A percentile compares a stretch with the other conserved stretches of the same genome.
Evolutionary conservation across 208 protist genomes (phyloP).

Genomic region (Crithidia bombi): DNA sequence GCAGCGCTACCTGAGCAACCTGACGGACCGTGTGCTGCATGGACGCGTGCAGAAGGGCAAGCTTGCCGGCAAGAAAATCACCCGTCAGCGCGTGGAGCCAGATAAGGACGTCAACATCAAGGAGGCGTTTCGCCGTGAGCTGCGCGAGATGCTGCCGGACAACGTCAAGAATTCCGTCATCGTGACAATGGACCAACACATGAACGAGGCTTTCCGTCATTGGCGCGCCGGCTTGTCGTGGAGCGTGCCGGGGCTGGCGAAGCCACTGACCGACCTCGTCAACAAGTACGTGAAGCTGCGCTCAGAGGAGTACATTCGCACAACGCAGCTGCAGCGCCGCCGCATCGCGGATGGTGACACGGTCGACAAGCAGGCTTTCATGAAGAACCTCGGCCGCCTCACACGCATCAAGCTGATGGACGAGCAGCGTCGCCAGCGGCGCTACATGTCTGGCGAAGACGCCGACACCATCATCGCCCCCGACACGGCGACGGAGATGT

Average conservation of each 20-base stretch:
- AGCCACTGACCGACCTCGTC: constrained; percentile 99
- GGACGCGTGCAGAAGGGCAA: constrained; percentile 96
- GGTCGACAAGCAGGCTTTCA: constrained; percentile 99
- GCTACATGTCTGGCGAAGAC: constrained; percentile 99
- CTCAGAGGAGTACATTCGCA: constrained; percentile 99
- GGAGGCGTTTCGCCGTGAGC: constrained; percentile 99
- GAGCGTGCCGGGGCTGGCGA: constrained; percentile 98
- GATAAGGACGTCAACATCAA: constrained; percentile 99
- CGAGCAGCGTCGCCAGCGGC: constrained; percentile 99
- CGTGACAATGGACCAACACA: constrained; percentile 99
- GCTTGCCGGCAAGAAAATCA: constrained; percentile 98
- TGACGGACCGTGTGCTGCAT: constrained; percentile 99
- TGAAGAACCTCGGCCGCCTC: constrained; percentile 99
- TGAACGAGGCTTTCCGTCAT: constrained; percentile 99
- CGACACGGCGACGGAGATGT: constrained; percentile 99
- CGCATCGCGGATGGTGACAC: constrained; percentile 98
- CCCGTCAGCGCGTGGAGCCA: constrained; percentile 99
- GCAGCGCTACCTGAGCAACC: constrained; percentile 99
- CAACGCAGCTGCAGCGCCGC: constrained; percentile 99
- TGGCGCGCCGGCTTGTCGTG: constrained; percentile 99
- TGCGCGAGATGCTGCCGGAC: constrained; percentile 99
- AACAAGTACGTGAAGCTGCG: constrained; percentile 99
- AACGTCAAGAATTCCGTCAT: constrained; percentile 97
- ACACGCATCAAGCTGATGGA: constrained; percentile 99
- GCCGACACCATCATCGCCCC: constrained; percentile 76